Percentiles rank a stretch among this genome's conserved stretches.
phyloP scores from a whole-genome alignment of 179 eudicot species.

The Beta macrorhiza region DNA sequence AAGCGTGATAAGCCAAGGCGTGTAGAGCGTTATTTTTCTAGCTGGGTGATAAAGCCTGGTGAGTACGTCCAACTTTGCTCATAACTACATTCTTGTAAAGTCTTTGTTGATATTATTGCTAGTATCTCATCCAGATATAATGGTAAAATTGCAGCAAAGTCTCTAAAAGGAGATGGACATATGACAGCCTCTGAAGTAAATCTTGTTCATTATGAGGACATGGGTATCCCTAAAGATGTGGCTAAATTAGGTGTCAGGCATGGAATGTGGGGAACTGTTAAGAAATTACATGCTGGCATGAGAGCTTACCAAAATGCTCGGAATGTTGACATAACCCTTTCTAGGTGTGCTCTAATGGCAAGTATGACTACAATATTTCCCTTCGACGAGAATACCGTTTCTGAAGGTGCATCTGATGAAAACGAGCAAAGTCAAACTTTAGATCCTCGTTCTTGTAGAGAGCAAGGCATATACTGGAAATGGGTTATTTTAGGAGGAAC shows the following conservation, averaged over 20 bases:
- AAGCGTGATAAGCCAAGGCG: slow-evolving; percentile 89
- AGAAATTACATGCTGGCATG: slow-evolving; percentile 79
- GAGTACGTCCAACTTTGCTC: slow-evolving; percentile 14
- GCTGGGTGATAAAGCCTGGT: slow-evolving; percentile 95
- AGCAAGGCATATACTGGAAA: slow-evolving; percentile 67
- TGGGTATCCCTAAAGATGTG: slow-evolving; percentile 96
- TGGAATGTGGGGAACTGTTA: slow-evolving; percentile 99
- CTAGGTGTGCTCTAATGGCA: slow-evolving; percentile 73
- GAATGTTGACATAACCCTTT: slow-evolving; percentile 49
- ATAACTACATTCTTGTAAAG: neutral
- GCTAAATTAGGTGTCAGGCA: slow-evolving; percentile 88
- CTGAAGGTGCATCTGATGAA: slow-evolving; percentile 29
- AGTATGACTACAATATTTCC: slow-evolving; percentile 60
- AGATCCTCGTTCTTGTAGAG: slow-evolving; percentile 24
- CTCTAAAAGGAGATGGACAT: slow-evolving; percentile 77
- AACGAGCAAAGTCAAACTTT: slow-evolving; percentile 32
- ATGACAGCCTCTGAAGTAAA: slow-evolving; percentile 79
- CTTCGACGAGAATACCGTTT: slow-evolving; percentile 28
- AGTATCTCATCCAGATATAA: neutral
- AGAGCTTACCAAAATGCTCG: slow-evolving; percentile 74
- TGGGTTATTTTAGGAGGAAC: slow-evolving; percentile 76
- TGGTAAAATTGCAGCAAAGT: slow-evolving; percentile 47
- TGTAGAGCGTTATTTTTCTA: slow-evolving; percentile 86
- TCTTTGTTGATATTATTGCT: neutral
- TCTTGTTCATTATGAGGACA: slow-evolving; percentile 88